phyloP scores from a whole-genome alignment of 2,329 filamentous ascomycete genomes.

The Gaeumannomyces tritici region DNA sequence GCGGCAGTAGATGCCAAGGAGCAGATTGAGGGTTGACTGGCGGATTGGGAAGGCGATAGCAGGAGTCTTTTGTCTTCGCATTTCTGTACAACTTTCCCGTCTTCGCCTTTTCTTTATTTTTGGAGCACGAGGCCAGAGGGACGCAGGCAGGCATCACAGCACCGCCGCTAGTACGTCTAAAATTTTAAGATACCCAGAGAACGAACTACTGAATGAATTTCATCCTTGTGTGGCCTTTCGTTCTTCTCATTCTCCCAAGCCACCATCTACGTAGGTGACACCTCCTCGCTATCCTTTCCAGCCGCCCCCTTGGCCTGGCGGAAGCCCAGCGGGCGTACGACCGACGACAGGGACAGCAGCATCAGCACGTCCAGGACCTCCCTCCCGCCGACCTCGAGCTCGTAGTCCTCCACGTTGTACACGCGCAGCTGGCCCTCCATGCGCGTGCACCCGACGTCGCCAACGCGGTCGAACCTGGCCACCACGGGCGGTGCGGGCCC shows the following conservation, averaged over 20 bases:
- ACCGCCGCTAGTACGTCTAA: neutral
- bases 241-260: too few species aligned
- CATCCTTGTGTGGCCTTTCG: neutral
- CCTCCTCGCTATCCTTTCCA: neutral
- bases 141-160: neutral
- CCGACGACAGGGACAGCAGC: constrained; percentile 12
- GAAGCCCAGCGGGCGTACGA: neutral
- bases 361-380: constrained; percentile 42
- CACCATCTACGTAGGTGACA: neutral
- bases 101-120: too few species aligned
- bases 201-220: neutral
- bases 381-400: neutral
- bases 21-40: too few species aligned
- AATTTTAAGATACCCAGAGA: neutral
- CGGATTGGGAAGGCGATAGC: too few species aligned
- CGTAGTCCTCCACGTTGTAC: neutral
- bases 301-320: neutral
- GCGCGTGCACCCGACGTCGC: constrained; percentile 27
- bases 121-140: neutral
- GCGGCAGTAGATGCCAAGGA: too few species aligned
- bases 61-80: too few species aligned
- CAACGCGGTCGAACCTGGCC: constrained; percentile 60
- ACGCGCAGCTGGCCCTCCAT: neutral
- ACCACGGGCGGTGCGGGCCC: constrained; percentile 52
- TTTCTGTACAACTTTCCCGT: too few species aligned